Evolutionary conservation across 2,329 filamentous ascomycete species (phyloP).

Genomic region (Exophiala alcalophila): DNA sequence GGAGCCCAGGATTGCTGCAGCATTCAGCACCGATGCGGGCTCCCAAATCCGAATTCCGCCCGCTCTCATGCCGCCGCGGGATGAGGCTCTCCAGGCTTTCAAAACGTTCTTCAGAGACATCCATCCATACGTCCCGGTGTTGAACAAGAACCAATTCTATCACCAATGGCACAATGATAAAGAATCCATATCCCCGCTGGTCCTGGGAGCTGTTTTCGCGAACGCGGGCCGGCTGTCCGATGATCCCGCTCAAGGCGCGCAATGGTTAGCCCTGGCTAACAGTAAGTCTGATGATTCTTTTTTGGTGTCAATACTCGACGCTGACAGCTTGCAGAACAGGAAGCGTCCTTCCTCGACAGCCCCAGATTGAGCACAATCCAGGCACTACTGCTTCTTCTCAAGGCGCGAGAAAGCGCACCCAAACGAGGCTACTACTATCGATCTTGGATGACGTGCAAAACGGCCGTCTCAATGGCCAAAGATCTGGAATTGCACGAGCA

Average conservation of each 20-base stretch:
- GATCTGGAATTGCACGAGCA: constrained; percentile 89
- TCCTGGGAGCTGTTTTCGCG: constrained; percentile 87
- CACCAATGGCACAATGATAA: constrained; percentile 84
- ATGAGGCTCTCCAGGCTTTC: constrained; percentile 78
- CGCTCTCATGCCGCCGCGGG: constrained; percentile 87
- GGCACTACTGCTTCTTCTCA: constrained; percentile 79
- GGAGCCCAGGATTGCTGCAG: constrained; percentile 63
- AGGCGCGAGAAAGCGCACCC: constrained; percentile 86
- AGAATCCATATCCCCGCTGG: constrained; percentile 79
- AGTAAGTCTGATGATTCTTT: constrained; percentile 53
- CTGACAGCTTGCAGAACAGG: constrained; percentile 62
- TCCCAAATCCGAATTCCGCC: constrained; percentile 82
- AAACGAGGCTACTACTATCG: constrained; percentile 95
- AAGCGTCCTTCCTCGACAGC: constrained; percentile 89
- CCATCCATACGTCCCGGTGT: constrained; percentile 86
- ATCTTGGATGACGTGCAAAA: constrained; percentile 94
- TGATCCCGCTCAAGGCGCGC: constrained; percentile 77
- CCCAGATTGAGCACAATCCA: constrained; percentile 89
- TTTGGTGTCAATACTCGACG: constrained; percentile 4
- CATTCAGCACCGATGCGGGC: constrained; percentile 65
- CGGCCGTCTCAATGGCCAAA: constrained; percentile 88
- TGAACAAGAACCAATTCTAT: constrained; percentile 79
- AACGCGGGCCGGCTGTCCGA: constrained; percentile 81
- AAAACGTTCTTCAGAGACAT: constrained; percentile 87
- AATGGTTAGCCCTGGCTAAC: constrained; percentile 87